These are phyloP conservation scores for Oldenlandia corymbosa DNA, from an alignment of 257 asterid genomes.

Conservation along the genomic window DNA sequence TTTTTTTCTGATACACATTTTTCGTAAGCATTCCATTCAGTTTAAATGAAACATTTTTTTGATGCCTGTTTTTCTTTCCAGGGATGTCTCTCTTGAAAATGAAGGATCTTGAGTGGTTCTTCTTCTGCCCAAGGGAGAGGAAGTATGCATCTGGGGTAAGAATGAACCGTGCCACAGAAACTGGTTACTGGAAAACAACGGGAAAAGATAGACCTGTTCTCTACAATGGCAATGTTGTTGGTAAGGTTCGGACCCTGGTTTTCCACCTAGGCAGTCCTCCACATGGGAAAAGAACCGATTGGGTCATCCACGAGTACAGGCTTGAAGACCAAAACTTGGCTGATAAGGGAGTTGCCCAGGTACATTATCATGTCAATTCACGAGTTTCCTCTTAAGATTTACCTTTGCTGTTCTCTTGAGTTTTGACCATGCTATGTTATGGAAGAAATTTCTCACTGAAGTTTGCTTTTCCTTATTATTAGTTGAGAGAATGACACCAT, in stretches of 20 bases:
- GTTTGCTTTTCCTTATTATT: no score
- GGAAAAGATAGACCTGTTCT: constrained; percentile 56
- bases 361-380: constrained; percentile 13
- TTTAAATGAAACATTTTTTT: neutral
- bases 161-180: constrained; percentile 74
- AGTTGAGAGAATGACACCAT: neutral
- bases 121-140: constrained; percentile 83
- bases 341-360: constrained; percentile 55
- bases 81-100: constrained; percentile 63
- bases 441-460: neutral
- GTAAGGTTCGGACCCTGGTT: constrained; percentile 69
- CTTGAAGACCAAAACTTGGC: constrained; percentile 45
- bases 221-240: constrained; percentile 36
- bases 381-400: neutral
- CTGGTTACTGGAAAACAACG: constrained; percentile 86
- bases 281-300: constrained; percentile 66
- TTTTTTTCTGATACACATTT: neutral
- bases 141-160: constrained; percentile 72
- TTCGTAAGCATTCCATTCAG: neutral
- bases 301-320: constrained; percentile 74
- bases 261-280: constrained; percentile 77
- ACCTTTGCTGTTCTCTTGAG: neutral
- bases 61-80: constrained; percentile 17
- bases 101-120: constrained; percentile 83
- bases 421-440: neutral